phyloP scores from a whole-genome alignment of 2,329 filamentous ascomycete species.

The Blastomyces percursus region DNA sequence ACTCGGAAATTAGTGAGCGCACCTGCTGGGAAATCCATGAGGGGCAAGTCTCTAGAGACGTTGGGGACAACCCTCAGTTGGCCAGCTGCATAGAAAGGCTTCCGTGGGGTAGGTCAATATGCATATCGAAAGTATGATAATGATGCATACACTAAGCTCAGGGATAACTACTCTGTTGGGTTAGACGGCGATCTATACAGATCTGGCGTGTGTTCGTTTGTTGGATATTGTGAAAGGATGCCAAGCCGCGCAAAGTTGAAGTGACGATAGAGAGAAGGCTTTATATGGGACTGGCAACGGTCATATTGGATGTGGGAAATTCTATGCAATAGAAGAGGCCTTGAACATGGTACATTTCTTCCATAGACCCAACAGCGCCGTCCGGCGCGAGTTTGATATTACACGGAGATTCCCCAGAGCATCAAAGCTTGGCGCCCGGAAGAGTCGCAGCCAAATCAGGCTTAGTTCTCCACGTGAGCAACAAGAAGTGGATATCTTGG shows the following conservation, averaged over 20 bases:
- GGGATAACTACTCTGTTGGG: background rate
- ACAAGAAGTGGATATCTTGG: background rate
- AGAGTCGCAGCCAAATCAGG: background rate
- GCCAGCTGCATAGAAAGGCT: background rate
- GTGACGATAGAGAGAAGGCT: background rate
- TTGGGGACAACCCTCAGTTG: background rate
- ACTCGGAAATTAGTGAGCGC: constrained; percentile 33
- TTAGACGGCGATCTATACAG: background rate
- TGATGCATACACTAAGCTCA: background rate
- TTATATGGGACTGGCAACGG: background rate
- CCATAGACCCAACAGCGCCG: background rate
- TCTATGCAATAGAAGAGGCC: background rate
- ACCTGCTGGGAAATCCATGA: constrained; percentile 35
- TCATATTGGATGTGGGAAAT: background rate
- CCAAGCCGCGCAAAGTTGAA: background rate
- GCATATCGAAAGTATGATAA: background rate
- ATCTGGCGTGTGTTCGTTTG: background rate
- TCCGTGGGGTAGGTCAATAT: background rate
- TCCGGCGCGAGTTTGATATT: background rate
- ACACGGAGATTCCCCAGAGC: background rate
- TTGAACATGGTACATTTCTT: constrained; percentile 4
- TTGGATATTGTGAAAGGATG: background rate
- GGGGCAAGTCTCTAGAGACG: constrained; percentile 14
- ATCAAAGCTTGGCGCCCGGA: background rate
- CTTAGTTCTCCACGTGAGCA: background rate